Evolutionary conservation across 2,329 filamentous ascomycete genomes (phyloP).

Genomic region (Metarhizium robertsii): DNA sequence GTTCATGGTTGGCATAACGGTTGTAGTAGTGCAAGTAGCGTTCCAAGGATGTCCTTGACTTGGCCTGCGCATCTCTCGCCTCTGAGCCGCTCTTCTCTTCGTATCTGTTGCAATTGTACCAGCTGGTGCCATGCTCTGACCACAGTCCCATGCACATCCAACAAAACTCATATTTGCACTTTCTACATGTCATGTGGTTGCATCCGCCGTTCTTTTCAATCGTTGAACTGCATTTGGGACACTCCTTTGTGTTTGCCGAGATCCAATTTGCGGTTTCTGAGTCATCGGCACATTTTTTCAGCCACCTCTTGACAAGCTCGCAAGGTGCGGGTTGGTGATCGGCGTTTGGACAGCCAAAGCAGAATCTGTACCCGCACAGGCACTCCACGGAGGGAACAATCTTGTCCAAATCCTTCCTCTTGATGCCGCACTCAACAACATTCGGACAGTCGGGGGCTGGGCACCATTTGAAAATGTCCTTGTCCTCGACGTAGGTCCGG

Average conservation of each 20-base stretch:
- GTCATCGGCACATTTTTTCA: slow-evolving; percentile 97
- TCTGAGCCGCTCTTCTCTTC: slow-evolving; percentile 93
- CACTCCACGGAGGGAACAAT: slow-evolving; percentile 89
- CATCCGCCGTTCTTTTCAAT: slow-evolving; percentile 99
- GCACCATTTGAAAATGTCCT: slow-evolving; percentile 93
- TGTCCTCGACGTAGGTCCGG: slow-evolving; percentile 94
- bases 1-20: slow-evolving; percentile 96
- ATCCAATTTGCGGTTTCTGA: slow-evolving; percentile 99
- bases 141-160: slow-evolving; percentile 99
- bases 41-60: slow-evolving; percentile 81
- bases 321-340: slow-evolving; percentile 95
- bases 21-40: slow-evolving; percentile 99
- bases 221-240: slow-evolving; percentile 88
- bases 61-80: slow-evolving; percentile 84
- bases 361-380: slow-evolving; percentile 77
- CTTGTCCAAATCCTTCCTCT: slow-evolving; percentile 74
- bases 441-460: slow-evolving; percentile 96
- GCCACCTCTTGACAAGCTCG: slow-evolving; percentile 82
- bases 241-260: slow-evolving; percentile 97
- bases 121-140: slow-evolving; percentile 97
- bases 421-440: slow-evolving; percentile 79
- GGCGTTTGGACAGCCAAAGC: slow-evolving; percentile 82
- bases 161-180: slow-evolving; percentile 94
- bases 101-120: slow-evolving; percentile 98
- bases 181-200: slow-evolving; percentile 96